Evolutionary conservation across 2,329 filamentous ascomycete species (phyloP).

Genomic region (Penicillium crustosum): DNA sequence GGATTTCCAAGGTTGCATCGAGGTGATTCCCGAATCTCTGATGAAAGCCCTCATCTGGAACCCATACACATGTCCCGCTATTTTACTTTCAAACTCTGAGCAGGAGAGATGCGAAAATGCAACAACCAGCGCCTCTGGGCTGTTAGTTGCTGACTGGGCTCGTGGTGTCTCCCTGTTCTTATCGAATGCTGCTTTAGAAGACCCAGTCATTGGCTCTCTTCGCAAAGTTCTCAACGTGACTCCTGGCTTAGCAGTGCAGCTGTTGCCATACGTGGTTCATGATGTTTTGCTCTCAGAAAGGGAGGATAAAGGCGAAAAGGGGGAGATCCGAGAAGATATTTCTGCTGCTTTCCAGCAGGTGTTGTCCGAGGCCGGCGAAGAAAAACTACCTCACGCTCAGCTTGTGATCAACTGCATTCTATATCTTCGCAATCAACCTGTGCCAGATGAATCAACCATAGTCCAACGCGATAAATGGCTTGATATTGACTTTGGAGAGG

Average conservation of each 20-base stretch:
- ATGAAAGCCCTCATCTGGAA: constrained; percentile 45
- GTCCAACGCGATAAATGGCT: constrained; percentile 82
- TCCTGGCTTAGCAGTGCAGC: constrained; percentile 66
- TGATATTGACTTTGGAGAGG: constrained; percentile 71
- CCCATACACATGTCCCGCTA: constrained; percentile 41
- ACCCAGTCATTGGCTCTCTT: constrained; percentile 69
- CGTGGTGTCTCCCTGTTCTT: constrained; percentile 49
- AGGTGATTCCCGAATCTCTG: constrained; percentile 38
- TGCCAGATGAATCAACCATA: constrained; percentile 73
- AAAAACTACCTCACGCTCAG: constrained; percentile 62
- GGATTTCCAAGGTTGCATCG: constrained; percentile 36
- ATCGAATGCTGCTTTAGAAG: constrained; percentile 58
- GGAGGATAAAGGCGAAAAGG: constrained; percentile 61
- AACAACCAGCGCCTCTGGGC: constrained; percentile 21
- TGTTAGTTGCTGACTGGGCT: constrained; percentile 36
- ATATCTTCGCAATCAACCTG: constrained; percentile 79
- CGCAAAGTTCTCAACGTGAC: constrained; percentile 65
- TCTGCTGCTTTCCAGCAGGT: constrained; percentile 66
- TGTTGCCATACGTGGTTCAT: constrained; percentile 84
- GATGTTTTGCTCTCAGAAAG: constrained; percentile 70
- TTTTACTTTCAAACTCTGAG: constrained; percentile 25
- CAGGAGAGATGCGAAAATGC: constrained; percentile 14
- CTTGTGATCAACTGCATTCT: constrained; percentile 76
- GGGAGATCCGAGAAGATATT: constrained; percentile 59
- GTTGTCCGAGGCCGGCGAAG: constrained; percentile 51